Base-by-base conservation (phyloP, 768 basidiomycete species). In the Cyclocybe cylindracea region DNA sequence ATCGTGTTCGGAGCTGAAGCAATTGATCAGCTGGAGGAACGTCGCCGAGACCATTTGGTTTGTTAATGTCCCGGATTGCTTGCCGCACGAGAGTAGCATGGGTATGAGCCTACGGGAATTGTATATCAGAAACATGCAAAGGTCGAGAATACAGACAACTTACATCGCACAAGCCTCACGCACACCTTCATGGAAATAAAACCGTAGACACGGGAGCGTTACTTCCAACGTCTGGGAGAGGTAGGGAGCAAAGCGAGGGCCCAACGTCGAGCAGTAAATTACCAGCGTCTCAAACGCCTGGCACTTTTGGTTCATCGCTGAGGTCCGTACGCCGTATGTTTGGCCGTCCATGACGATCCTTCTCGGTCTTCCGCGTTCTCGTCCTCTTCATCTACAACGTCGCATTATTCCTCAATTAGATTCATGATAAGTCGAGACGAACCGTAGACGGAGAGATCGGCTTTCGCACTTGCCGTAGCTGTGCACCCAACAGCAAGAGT, bases 401-500 rank as follows among this genome's bases (percentile, higher is more conserved):
- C 4, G 1, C 19, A 31, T 43, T 18, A 43, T 34, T 2, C 29
- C 43, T 29, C 47, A 47, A 46, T 32, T 8, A 43, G 19, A 7
- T n/a, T 14, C 46, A 14, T 35, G 56, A 40, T 24, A 38, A 29
- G 31, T 51, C 41, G 10, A 33, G 5, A 62, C 79, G 32, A 59
- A 87, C 89, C 83, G 51, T 86, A 87, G 11, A 90, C 71, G 1
- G 84, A 84, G 11, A 93, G 78, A 58, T 92, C 89, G 0, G 88
- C 85, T 68, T 91, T 91, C n/a, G 85, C 82, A 31, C 84, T 78
- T 3, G 94, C 94, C 0, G 87, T 82, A 5, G 80, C 76, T 78
- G 68, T 99, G 97, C 5, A 98, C 89, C 96, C 96, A 99, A 65
- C 93, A 95, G 63, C 93, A 96, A 9, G 92, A 78, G 56, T 87